These are phyloP conservation scores for Trichoderma sp. DNA, from an alignment of 2,329 filamentous ascomycete genomes.

Conservation along the genomic window DNA sequence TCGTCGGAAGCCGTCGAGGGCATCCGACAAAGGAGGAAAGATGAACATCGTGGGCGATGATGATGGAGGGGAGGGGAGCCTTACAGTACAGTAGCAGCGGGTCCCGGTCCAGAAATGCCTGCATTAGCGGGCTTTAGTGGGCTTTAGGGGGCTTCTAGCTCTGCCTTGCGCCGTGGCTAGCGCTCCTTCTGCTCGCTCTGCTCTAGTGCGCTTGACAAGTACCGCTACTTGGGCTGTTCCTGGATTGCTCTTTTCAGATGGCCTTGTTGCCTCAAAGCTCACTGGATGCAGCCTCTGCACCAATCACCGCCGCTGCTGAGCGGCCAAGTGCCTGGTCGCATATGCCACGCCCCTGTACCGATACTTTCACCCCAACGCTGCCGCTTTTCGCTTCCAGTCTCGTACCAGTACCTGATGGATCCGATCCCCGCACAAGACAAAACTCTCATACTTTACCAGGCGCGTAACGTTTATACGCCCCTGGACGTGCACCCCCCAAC, in stretches of 20 bases:
- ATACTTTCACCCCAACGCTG: background rate
- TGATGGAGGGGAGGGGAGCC: background rate
- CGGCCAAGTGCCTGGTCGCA: background rate
- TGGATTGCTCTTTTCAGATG: background rate
- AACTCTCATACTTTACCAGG: background rate
- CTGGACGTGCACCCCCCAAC: background rate
- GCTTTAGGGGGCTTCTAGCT: background rate
- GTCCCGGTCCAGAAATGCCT: background rate
- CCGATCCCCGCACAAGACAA: background rate
- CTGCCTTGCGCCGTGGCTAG: background rate
- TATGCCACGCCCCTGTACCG: background rate
- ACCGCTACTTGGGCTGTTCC: background rate
- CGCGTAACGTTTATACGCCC: background rate
- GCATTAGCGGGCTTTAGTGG: background rate
- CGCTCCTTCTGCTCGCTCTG: background rate
- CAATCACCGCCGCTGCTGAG: background rate
- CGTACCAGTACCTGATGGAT: background rate
- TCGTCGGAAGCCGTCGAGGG: background rate
- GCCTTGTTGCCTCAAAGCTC: background rate
- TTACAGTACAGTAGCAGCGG: background rate
- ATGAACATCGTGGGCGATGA: background rate
- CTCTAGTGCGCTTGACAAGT: background rate
- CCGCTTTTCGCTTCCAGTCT: too few species aligned
- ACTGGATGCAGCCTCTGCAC: background rate
- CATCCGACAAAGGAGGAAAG: background rate